phyloP scores from a whole-genome alignment of 768 basidiomycete species.

The Tylopilus balloui region DNA sequence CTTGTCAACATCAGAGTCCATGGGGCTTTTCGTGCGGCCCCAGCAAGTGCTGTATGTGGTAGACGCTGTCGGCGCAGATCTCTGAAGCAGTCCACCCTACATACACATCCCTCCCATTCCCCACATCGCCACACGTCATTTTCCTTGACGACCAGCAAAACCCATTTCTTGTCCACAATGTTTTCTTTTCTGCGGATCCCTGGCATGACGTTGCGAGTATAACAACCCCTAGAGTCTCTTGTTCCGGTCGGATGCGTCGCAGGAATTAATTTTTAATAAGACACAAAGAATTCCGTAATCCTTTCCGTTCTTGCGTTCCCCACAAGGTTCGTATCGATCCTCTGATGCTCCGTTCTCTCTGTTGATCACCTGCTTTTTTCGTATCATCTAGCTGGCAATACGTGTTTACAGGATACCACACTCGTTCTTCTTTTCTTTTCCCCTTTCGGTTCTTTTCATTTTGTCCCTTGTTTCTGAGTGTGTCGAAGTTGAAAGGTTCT shows the following conservation, averaged over 20 bases:
- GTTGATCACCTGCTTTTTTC: background rate
- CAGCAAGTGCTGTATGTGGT: slow-evolving; percentile 86
- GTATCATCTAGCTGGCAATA: background rate
- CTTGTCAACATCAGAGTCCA: slow-evolving; percentile 55
- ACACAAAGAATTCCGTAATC: slow-evolving; percentile 20
- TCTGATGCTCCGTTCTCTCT: background rate
- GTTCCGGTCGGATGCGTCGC: slow-evolving; percentile 11
- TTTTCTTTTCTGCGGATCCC: slow-evolving; percentile 7
- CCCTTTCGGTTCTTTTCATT: background rate
- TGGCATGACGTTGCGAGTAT: slow-evolving; percentile 8
- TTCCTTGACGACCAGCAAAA: slow-evolving; percentile 12
- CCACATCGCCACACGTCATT: background rate
- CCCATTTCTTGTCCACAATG: background rate
- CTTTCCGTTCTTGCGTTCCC: background rate
- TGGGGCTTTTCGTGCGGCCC: slow-evolving; percentile 78
- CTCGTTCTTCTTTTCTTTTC: slow-evolving; percentile 8
- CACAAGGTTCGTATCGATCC: background rate
- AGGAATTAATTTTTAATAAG: slow-evolving; percentile 23
- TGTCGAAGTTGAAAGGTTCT: background rate
- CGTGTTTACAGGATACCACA: slow-evolving; percentile 17
- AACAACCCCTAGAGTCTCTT: slow-evolving; percentile 12
- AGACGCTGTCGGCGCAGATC: slow-evolving; percentile 68
- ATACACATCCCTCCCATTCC: background rate
- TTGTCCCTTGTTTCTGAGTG: background rate
- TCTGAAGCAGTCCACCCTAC: slow-evolving; percentile 33